These are phyloP conservation scores for Kluyveromyces starmeri DNA, from an alignment of 805 yeast species.

Conservation along the genomic window DNA sequence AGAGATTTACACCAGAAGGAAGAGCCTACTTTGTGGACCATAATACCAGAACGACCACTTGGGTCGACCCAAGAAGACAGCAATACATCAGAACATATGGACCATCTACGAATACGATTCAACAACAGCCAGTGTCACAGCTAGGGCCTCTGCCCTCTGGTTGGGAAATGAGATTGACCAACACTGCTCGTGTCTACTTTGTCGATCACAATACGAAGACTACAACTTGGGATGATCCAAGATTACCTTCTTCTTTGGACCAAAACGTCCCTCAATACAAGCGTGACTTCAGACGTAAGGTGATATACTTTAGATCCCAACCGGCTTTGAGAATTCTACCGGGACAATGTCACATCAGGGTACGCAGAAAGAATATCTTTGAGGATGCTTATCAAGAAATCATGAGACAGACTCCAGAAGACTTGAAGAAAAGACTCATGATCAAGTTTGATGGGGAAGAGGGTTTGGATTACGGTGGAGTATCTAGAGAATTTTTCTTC, in stretches of 20 bases:
- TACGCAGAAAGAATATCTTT: slow-evolving; percentile 89
- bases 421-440: slow-evolving; percentile 94
- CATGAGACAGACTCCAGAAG: slow-evolving; percentile 98
- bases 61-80: slow-evolving; percentile 99
- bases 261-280: slow-evolving; percentile 98
- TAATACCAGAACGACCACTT: slow-evolving; percentile 97
- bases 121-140: slow-evolving; percentile 96
- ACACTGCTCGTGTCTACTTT: slow-evolving; percentile 96
- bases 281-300: slow-evolving; percentile 97
- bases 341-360: slow-evolving; percentile 98
- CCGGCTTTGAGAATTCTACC: slow-evolving; percentile 96
- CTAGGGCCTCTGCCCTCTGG: slow-evolving; percentile 97
- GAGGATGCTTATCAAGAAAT: slow-evolving; percentile 98
- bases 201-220: slow-evolving; percentile 99
- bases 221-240: slow-evolving; percentile 99
- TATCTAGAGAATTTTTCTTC: slow-evolving; percentile 95
- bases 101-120: slow-evolving; percentile 74
- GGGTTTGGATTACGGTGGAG: slow-evolving; percentile 99
- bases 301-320: slow-evolving; percentile 95
- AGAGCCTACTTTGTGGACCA: slow-evolving; percentile 98
- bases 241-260: slow-evolving; percentile 93
- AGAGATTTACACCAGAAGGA: slow-evolving; percentile 95
- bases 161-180: slow-evolving; percentile 99
- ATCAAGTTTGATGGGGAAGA: slow-evolving; percentile 98
- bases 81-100: slow-evolving; percentile 96